Evolutionary conservation across 805 yeast species (phyloP).

Genomic region (Ogataea pilisensis): DNA sequence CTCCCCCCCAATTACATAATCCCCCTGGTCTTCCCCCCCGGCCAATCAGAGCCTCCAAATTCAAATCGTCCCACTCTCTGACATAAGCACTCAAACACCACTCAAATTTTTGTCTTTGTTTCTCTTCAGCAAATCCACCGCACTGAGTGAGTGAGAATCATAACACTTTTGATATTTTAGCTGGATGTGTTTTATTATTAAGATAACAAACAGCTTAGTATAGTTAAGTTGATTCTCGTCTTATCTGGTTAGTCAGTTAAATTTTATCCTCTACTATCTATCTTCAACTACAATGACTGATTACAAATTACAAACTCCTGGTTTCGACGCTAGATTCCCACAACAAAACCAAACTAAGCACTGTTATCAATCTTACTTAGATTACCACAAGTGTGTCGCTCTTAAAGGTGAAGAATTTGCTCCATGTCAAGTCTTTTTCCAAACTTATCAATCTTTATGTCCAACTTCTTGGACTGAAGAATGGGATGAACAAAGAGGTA

Average conservation of each 20-base stretch:
- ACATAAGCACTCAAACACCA: neutral
- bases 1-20: neutral
- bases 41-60: constrained; percentile 2
- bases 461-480: constrained; percentile 81
- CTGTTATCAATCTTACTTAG: constrained; percentile 97
- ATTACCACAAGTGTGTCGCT: constrained; percentile 94
- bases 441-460: constrained; percentile 82
- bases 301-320: constrained; percentile 56
- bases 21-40: neutral
- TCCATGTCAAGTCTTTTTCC: constrained; percentile 93
- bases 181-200: no score
- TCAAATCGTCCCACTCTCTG: neutral
- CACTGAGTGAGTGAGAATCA: no score
- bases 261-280: neutral
- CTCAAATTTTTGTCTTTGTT: no score
- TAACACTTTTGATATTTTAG: no score
- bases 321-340: constrained; percentile 93
- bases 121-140: no score
- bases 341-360: constrained; percentile 96
- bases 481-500: constrained; percentile 82
- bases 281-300: constrained; percentile 30
- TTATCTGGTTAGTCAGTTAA: no score
- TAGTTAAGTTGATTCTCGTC: no score
- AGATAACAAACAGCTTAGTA: no score
- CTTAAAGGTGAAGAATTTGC: constrained; percentile 98